Evolutionary conservation across 768 basidiomycete genomes (phyloP), one percentile per base, ranked within the genome.

Genomic region (Plicaturopsis crispa): DNA sequence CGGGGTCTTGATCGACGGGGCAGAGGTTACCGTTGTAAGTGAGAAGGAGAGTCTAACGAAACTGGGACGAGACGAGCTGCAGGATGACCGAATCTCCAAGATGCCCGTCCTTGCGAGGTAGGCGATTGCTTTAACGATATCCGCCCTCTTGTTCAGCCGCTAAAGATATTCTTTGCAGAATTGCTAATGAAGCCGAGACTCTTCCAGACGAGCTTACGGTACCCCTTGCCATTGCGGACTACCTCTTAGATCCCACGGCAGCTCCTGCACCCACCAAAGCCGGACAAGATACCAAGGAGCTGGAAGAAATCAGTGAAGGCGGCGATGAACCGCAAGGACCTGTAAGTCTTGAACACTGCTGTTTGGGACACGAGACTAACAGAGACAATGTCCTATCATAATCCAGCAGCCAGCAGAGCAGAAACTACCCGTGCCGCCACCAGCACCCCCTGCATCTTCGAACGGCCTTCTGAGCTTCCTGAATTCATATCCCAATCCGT

Each of bases 1-100:
- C 38, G 33, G 31, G 24, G 54, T 51, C 20, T 49, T 44, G 24
- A 61, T 74, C 33, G 60, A 66, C 22, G 74, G 67, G 2, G 50
- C 47, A 4, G 43, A 40, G 10, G 55, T 73, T 23, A 52, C 36
- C 4, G 74, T 90, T 35, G 59, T 78, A 5, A 72, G 69, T 33
- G 86, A 90, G 67, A 87, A 87, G 66, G 86, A 85, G 58, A 75
- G 75, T 13, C 54, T 87, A 56, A 80, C 78, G 43, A 70, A 57
- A 18, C 62, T 87, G 32, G 84, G 84, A 18, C 67, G 84, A 35
- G 84, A 87, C 38, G 85, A 87, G 56, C 59, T 90, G 49, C 69
- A 84, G 51, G 81, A 88, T 49, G 78, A 83, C 50, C 67, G 77
- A 49, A 68, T 78, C 39, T 63, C 67, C 38, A 78, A 73, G 61